Evolutionary conservation across 331 rosid genomes (phyloP).

Genomic region (Acacia pycnantha): DNA sequence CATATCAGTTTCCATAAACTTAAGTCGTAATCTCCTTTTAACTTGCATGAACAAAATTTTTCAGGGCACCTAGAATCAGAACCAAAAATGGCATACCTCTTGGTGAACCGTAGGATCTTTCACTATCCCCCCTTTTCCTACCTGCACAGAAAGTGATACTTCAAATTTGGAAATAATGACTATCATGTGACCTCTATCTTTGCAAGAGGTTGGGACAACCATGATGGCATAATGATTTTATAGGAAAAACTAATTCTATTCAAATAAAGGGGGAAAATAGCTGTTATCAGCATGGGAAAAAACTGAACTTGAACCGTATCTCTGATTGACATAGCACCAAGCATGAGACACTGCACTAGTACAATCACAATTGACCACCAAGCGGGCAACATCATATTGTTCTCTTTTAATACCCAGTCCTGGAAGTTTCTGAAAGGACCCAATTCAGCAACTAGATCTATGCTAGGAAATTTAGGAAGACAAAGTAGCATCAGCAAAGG

Average conservation of each 20-base stretch:
- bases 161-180: conserved; percentile 11
- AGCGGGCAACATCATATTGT: not conserved
- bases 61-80: conserved; percentile 8
- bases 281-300: not conserved
- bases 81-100: conserved; percentile 58
- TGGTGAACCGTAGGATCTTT: conserved; percentile 89
- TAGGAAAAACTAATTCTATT: not conserved
- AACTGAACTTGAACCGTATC: not conserved
- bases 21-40: conserved; percentile 1
- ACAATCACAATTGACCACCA: not conserved
- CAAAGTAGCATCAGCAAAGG: too few species aligned
- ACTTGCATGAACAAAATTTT: not conserved
- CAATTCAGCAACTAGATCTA: too few species aligned
- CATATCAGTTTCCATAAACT: not conserved
- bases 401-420: not conserved
- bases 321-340: not conserved
- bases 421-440: too few species aligned
- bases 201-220: not conserved
- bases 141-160: conserved; percentile 53
- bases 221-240: not conserved
- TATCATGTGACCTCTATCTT: not conserved
- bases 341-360: not conserved
- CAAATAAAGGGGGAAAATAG: not conserved
- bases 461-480: too few species aligned
- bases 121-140: conserved; percentile 90